Evolutionary conservation across 1,284 basidiomycete species (phyloP).

Genomic region (Coniferiporia weirii): DNA sequence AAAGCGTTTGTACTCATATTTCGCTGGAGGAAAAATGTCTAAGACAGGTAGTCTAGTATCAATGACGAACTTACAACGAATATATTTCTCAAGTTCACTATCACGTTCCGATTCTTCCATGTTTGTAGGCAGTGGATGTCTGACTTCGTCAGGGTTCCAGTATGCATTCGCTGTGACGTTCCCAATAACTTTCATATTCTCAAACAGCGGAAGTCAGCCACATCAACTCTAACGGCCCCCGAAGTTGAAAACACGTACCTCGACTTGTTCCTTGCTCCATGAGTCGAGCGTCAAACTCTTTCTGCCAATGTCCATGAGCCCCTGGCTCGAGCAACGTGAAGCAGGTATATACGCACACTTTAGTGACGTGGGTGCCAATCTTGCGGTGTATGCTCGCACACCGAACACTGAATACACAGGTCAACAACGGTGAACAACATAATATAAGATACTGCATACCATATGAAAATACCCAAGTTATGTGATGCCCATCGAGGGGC

Average conservation of each 20-base stretch:
- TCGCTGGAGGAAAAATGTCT: constrained; percentile 38
- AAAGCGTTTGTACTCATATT: constrained; percentile 71
- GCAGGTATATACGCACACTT: constrained; percentile 56
- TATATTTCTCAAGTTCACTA: constrained; percentile 80
- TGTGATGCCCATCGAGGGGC: constrained; percentile 77
- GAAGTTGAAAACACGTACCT: constrained; percentile 42
- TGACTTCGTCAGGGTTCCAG: constrained; percentile 72
- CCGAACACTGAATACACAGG: constrained; percentile 47
- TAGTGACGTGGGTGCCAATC: constrained; percentile 80
- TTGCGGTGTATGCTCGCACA: constrained; percentile 87
- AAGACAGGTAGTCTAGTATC: background rate
- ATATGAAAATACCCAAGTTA: constrained; percentile 78
- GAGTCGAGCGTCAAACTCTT: constrained; percentile 81
- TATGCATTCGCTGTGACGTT: constrained; percentile 71
- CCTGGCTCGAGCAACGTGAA: constrained; percentile 9
- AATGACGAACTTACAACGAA: constrained; percentile 51
- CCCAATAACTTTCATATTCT: constrained; percentile 71
- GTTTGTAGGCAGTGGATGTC: constrained; percentile 75
- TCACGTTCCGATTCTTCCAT: constrained; percentile 74
- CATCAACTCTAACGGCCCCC: constrained; percentile 9
- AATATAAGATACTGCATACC: constrained; percentile 39
- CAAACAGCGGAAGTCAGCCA: constrained; percentile 15
- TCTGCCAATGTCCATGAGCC: constrained; percentile 35
- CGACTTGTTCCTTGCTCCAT: constrained; percentile 83
- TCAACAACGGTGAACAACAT: background rate